Evolutionary conservation across 2,329 filamentous ascomycete genomes (phyloP).

Genomic region (Pseudocercospora crystallina): DNA sequence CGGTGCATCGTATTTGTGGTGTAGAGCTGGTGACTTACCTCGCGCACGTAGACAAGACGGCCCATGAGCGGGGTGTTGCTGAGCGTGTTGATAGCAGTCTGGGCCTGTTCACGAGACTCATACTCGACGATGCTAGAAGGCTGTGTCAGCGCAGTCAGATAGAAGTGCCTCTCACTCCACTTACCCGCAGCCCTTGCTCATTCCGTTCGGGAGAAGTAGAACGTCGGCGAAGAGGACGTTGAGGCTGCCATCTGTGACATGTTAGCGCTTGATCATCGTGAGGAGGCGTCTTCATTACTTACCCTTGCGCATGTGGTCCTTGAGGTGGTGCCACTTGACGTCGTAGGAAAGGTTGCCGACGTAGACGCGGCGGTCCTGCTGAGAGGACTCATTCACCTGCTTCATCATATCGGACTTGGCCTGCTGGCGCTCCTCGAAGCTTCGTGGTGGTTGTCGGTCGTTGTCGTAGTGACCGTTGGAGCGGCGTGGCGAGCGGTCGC

Average conservation of each 20-base stretch:
- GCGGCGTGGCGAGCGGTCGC: constrained; percentile 72
- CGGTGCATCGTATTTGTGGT: neutral
- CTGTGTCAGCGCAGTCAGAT: neutral
- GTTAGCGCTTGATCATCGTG: constrained; percentile 43
- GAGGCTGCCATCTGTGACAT: constrained; percentile 60
- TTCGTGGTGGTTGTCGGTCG: constrained; percentile 53
- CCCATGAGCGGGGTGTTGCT: constrained; percentile 99
- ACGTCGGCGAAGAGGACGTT: constrained; percentile 99
- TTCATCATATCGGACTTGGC: constrained; percentile 96
- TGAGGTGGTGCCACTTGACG: constrained; percentile 99
- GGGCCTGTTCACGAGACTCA: constrained; percentile 97
- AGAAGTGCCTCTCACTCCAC: constrained; percentile 40
- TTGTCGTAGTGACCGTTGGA: constrained; percentile 67
- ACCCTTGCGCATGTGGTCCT: constrained; percentile 97
- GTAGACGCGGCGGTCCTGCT: constrained; percentile 98
- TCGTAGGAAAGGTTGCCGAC: constrained; percentile 99
- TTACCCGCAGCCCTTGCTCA: constrained; percentile 99
- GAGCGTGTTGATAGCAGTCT: constrained; percentile 93
- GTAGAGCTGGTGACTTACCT: constrained; percentile 58
- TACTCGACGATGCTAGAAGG: constrained; percentile 95
- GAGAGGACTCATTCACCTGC: constrained; percentile 87
- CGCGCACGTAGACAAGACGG: constrained; percentile 95
- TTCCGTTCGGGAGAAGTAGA: constrained; percentile 99
- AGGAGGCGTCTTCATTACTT: constrained; percentile 59
- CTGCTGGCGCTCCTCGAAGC: constrained; percentile 77